phyloP scores from a whole-genome alignment of 495 filamentous ascomycete species.

The Aspergillus carlsbadensis region DNA sequence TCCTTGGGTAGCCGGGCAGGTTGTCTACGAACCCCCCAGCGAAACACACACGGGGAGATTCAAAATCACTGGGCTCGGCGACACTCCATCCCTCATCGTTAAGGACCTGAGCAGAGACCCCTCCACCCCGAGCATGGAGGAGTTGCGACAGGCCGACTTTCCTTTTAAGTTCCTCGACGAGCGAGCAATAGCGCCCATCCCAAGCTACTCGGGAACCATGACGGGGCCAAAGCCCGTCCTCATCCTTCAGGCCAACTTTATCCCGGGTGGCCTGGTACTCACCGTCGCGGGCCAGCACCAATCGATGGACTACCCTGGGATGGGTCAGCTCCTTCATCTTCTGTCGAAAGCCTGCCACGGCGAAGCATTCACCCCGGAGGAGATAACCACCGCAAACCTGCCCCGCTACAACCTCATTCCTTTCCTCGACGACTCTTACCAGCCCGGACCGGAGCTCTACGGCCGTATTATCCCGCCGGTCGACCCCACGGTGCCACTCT shows the following conservation, averaged over 20 bases:
- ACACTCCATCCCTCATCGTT: too few species aligned
- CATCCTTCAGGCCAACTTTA: slow-evolving; percentile 31
- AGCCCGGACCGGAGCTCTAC: slow-evolving; percentile 8
- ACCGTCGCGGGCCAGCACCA: slow-evolving; percentile 32
- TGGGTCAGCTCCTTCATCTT: slow-evolving; percentile 23
- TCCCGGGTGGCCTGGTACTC: slow-evolving; percentile 28
- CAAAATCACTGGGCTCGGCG: too few species aligned
- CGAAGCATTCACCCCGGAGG: neutral
- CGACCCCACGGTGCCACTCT: neutral
- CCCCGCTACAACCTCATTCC: slow-evolving; percentile 28
- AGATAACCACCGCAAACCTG: slow-evolving; percentile 26
- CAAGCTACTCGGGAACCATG: neutral
- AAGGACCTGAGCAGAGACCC: too few species aligned
- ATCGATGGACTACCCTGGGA: slow-evolving; percentile 28
- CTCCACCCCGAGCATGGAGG: too few species aligned
- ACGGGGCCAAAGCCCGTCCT: neutral
- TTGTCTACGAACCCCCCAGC: too few species aligned
- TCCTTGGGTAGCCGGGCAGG: too few species aligned
- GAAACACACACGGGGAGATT: too few species aligned
- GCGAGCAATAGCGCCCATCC: too few species aligned
- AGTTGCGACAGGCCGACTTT: too few species aligned
- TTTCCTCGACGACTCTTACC: slow-evolving; percentile 27
- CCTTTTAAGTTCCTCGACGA: too few species aligned
- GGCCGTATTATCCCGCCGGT: neutral
- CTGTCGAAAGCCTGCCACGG: slow-evolving; percentile 24